A percentile compares a stretch with the other conserved stretches of the same genome.
Evolutionary conservation across 208 protist species (phyloP).

Genomic region (Jaenimonas drosophilae): DNA sequence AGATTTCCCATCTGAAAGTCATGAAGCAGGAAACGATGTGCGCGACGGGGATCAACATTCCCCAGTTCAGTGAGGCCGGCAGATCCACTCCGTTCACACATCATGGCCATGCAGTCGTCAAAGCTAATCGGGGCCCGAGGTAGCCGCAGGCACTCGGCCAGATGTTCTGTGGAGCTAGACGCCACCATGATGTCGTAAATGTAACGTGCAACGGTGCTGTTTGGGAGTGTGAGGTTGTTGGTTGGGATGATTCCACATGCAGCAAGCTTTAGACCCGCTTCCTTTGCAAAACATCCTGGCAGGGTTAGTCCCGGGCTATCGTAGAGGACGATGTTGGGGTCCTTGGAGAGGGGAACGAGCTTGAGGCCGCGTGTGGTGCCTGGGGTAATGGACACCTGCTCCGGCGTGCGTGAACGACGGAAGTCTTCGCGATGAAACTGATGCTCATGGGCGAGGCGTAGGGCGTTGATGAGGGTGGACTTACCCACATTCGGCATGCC

Average conservation of each 20-base stretch:
- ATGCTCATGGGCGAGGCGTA: constrained; percentile 85
- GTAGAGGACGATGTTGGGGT: constrained; percentile 80
- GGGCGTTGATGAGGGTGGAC: constrained; percentile 91
- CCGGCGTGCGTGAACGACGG: constrained; percentile 53
- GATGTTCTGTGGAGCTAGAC: constrained; percentile 52
- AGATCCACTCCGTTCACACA: constrained; percentile 77
- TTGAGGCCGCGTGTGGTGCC: constrained; percentile 71
- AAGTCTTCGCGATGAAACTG: constrained; percentile 87
- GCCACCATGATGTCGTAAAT: constrained; percentile 74
- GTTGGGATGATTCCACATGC: constrained; percentile 79
- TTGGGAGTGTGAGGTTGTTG: constrained; percentile 70
- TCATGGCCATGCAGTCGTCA: constrained; percentile 85
- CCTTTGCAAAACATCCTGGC: constrained; percentile 74
- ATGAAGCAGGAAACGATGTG: constrained; percentile 74
- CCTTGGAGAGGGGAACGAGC: constrained; percentile 70
- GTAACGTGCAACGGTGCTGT: constrained; percentile 59
- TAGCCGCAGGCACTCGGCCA: constrained; percentile 80
- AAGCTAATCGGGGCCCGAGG: constrained; percentile 78
- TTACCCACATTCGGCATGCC: constrained; percentile 95
- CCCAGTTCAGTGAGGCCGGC: constrained; percentile 78
- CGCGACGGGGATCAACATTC: constrained; percentile 55
- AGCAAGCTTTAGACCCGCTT: constrained; percentile 79
- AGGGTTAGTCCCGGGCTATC: constrained; percentile 85
- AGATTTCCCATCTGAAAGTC: constrained; percentile 80
- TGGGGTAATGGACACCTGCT: constrained; percentile 71